Evolutionary conservation across 2,329 filamentous ascomycete genomes (phyloP), one percentile per base, ranked within the genome.

Genomic region (Diaporthe capsici): DNA sequence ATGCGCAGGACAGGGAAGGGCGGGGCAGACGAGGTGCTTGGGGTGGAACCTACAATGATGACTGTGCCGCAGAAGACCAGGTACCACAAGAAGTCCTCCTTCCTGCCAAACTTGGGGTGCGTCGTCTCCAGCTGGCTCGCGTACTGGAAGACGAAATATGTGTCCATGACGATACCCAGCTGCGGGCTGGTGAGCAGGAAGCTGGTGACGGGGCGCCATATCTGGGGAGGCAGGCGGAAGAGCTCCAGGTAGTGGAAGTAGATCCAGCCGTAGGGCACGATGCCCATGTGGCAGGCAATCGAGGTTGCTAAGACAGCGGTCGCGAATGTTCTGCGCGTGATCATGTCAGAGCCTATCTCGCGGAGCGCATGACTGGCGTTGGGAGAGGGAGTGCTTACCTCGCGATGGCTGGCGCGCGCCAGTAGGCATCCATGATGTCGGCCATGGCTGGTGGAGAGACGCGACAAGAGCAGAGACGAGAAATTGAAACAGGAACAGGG

Each of bases 71-170:
- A 89, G 82, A 97, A 97, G 76, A 92, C 85, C 80, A 97, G 86
- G 83, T 97, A 98, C 86, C 92, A 92, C 77, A 97, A 88, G 80
- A 97, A 90, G 82, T 97, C 94, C 82, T 95, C 95, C 75, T 94
- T 94, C 79, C 90, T 89, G 57, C 88, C 85, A 83, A 98, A 96
- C 76, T 94, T 92, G 72, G 92, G 85, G 77, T 93, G 94, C 78
- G 90, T 89, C 57, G 85, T 89, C 87, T 98, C 96, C 68, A 98
- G 87, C 78, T 92, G 90, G 82, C 90, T 93, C 80, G 93, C 87
- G 85, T 97, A 97, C 78, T 90, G 92, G 86, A 93, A 98, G 78
- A 97, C 88, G 81, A 94, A 93, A 85, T 94, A 95, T 58, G 94
- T 92, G 82, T 96, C 94, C 82, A 95, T 86, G 73, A 95, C 81